These are phyloP conservation scores for Akanthomyces dipterigenus DNA, from an alignment of 2,329 filamentous ascomycete species.

Conservation along the genomic window DNA sequence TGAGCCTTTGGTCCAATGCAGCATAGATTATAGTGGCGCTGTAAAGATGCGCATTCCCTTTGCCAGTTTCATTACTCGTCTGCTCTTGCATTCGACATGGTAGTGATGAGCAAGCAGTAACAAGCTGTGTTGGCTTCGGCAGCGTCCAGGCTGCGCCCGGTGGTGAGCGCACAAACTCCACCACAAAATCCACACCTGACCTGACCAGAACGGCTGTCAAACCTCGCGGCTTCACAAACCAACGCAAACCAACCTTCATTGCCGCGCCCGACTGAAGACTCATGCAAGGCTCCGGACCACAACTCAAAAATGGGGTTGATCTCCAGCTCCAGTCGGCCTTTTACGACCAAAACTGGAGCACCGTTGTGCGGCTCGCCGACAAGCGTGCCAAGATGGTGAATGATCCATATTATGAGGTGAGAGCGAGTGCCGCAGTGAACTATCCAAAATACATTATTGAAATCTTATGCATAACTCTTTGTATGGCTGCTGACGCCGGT, in stretches of 20 bases:
- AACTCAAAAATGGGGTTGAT: slow-evolving; percentile 44
- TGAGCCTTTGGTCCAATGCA: too few species aligned
- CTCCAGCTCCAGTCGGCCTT: slow-evolving; percentile 50
- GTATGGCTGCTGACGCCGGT: neutral
- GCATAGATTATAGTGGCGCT: too few species aligned
- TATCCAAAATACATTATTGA: neutral
- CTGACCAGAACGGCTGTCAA: neutral
- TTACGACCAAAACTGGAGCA: slow-evolving; percentile 46
- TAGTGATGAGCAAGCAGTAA: too few species aligned
- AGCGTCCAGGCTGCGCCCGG: neutral
- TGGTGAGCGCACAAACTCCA: slow-evolving; percentile 1
- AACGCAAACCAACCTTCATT: neutral
- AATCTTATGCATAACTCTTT: neutral
- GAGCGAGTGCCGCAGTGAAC: slow-evolving; percentile 11
- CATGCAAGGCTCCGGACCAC: slow-evolving; percentile 30
- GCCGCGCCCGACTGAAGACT: neutral
- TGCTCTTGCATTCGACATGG: too few species aligned
- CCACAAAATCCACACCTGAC: slow-evolving; percentile 8
- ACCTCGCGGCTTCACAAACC: slow-evolving; percentile 8
- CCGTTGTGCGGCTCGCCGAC: slow-evolving; percentile 44
- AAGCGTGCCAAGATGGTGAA: slow-evolving; percentile 42
- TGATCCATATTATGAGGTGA: slow-evolving; percentile 51
- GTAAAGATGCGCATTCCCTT: too few species aligned
- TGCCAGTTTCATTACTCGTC: too few species aligned
- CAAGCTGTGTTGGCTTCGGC: neutral